Percentiles rank a stretch among this genome's conserved stretches.
Evolutionary conservation across 768 basidiomycete species (phyloP).

Genomic region (Agrocybe pediades): DNA sequence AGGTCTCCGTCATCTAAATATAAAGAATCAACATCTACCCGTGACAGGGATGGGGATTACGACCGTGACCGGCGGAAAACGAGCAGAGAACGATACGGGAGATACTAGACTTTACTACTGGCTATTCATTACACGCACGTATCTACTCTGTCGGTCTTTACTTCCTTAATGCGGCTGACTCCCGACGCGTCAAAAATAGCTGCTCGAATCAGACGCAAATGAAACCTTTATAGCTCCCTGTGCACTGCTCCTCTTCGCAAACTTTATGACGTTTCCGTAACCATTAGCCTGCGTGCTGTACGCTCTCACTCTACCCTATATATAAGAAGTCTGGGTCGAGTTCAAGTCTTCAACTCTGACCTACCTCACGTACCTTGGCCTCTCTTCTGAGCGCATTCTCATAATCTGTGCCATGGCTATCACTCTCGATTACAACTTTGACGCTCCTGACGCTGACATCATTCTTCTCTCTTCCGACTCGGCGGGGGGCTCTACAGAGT

Average conservation of each 20-base stretch:
- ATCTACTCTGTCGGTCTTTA: slow-evolving; percentile 13
- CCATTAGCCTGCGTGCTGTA: slow-evolving; percentile 3
- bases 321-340: slow-evolving; percentile 1
- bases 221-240: background rate
- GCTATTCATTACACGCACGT: background rate
- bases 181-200: no score
- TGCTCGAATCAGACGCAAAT: background rate
- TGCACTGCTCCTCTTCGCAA: background rate
- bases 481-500: slow-evolving; percentile 40
- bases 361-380: background rate
- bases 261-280: background rate
- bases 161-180: slow-evolving; percentile 7
- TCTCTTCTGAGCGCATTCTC: background rate
- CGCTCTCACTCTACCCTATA: background rate
- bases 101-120: slow-evolving; percentile 19
- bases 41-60: slow-evolving; percentile 19
- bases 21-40: slow-evolving; percentile 27
- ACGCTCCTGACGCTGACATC: slow-evolving; percentile 27
- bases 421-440: slow-evolving; percentile 32
- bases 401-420: slow-evolving; percentile 6
- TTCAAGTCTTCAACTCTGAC: background rate
- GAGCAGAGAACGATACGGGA: slow-evolving; percentile 27
- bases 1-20: slow-evolving; percentile 33
- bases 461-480: slow-evolving; percentile 26
- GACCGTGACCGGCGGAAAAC: slow-evolving; percentile 21